These are phyloP conservation scores for Ceriops tagal DNA, from an alignment of 345 rosid species.

Conservation along the genomic window DNA sequence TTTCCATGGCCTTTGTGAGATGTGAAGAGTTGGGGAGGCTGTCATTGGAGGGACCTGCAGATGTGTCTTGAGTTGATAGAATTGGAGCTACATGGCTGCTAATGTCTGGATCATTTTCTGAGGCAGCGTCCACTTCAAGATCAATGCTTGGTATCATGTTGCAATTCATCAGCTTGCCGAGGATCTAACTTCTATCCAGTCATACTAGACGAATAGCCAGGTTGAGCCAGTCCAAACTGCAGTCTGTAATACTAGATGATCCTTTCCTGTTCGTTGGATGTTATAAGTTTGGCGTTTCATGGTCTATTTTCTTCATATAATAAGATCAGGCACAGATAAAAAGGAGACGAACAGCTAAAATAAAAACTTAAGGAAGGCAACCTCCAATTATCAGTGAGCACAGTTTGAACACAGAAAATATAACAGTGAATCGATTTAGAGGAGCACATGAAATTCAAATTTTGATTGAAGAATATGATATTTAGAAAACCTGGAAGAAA, in stretches of 20 bases:
- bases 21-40: constrained; percentile 31
- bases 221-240: constrained; percentile 1
- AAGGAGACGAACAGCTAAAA: background rate
- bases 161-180: constrained; percentile 5
- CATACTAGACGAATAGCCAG: background rate
- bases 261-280: constrained; percentile 14
- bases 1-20: constrained; percentile 12
- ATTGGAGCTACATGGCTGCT: constrained; percentile 69
- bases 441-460: background rate
- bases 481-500: background rate
- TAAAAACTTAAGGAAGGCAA: background rate
- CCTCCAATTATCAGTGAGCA: background rate
- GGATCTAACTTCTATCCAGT: constrained; percentile 6
- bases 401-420: background rate
- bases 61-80: constrained; percentile 40
- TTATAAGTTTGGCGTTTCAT: background rate
- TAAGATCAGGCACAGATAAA: background rate
- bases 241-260: constrained; percentile 9
- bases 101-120: constrained; percentile 48
- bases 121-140: constrained; percentile 52
- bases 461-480: background rate
- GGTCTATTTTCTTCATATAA: constrained; percentile 2
- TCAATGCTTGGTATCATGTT: constrained; percentile 51
- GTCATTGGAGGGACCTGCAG: constrained; percentile 32
- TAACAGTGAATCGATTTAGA: background rate